Percentiles rank a stretch among this genome's conserved stretches.
Conservation (phyloP, 768 basidiomycete genomes). For the Boletus insuetus region DNA sequence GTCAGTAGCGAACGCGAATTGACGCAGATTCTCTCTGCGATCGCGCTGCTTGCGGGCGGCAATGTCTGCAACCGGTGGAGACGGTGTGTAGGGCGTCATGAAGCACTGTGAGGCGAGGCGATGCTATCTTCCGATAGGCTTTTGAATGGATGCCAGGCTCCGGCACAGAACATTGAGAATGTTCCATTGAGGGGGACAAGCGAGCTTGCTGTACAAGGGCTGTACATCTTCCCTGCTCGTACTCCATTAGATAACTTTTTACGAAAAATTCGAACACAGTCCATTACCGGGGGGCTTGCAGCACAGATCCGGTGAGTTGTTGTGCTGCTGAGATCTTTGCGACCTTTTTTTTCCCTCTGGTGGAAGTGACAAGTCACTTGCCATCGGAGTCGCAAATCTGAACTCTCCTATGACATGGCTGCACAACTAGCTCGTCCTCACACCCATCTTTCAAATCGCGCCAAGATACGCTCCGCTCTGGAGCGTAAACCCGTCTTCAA, state of each 20-base stretch:
- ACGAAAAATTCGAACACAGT: too few species aligned
- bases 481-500: conserved; percentile 70
- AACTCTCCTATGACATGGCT: not conserved
- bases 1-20: not conserved
- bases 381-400: not conserved
- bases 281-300: too few species aligned
- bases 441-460: conserved; percentile 62
- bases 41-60: conserved; percentile 24
- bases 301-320: too few species aligned
- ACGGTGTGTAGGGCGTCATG: conserved; percentile 6
- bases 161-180: not conserved
- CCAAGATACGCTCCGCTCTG: conserved; percentile 38
- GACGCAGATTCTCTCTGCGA: conserved; percentile 18
- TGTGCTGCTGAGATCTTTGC: too few species aligned
- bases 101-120: not conserved
- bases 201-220: conserved; percentile 15
- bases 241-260: too few species aligned
- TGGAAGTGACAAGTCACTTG: too few species aligned
- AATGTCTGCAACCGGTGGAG: conserved; percentile 5
- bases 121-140: not conserved
- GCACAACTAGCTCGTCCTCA: conserved; percentile 44
- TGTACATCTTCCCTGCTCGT: not conserved
- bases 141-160: not conserved
- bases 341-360: too few species aligned
- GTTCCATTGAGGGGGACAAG: not conserved